Evolutionary conservation across 164 flowering plant species (phyloP).

Genomic region (Chimonanthus praecox): DNA sequence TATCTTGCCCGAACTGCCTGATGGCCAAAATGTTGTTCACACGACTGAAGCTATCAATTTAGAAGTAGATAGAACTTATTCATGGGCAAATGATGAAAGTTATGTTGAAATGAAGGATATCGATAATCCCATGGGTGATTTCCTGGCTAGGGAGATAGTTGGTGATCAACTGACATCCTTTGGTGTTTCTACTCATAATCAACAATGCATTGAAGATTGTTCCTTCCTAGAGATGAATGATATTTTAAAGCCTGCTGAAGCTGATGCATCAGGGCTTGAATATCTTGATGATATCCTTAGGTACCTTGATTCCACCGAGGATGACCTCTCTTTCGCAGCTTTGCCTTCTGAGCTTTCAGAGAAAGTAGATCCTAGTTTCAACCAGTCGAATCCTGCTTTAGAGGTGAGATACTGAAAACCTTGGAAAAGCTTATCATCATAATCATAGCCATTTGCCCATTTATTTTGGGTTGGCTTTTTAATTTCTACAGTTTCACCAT

Average conservation of each 20-base stretch:
- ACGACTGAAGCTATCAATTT: background rate
- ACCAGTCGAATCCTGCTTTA: conserved; percentile 6
- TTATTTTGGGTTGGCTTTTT: too few relatives aligned
- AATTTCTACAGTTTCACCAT: too few relatives aligned
- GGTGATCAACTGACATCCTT: conserved; percentile 22
- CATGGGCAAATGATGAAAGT: conserved; percentile 13
- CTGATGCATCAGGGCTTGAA: conserved; percentile 30
- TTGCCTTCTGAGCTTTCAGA: conserved; percentile 22
- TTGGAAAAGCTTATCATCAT: background rate
- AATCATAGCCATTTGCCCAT: too few relatives aligned
- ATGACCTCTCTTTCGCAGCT: conserved; percentile 8
- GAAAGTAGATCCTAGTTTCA: conserved; percentile 11
- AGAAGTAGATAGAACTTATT: conserved; percentile 9
- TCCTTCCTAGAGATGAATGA: conserved; percentile 43
- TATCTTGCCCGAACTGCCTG: conserved; percentile 7
- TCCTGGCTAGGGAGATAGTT: background rate
- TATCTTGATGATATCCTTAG: conserved; percentile 40
- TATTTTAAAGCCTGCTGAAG: conserved; percentile 26
- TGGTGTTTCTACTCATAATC: conserved; percentile 24
- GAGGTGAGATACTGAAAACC: conserved; percentile 24
- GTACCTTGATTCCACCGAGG: conserved; percentile 39
- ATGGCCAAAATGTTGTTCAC: conserved; percentile 3
- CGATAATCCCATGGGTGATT: conserved; percentile 17
- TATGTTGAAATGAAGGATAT: conserved; percentile 18
- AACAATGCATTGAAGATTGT: conserved; percentile 22